Percentiles rank a stretch among this genome's conserved stretches.
Evolutionary conservation across 805 yeast genomes (phyloP).

Genomic region (Zygotorulaspora danielsina): DNA sequence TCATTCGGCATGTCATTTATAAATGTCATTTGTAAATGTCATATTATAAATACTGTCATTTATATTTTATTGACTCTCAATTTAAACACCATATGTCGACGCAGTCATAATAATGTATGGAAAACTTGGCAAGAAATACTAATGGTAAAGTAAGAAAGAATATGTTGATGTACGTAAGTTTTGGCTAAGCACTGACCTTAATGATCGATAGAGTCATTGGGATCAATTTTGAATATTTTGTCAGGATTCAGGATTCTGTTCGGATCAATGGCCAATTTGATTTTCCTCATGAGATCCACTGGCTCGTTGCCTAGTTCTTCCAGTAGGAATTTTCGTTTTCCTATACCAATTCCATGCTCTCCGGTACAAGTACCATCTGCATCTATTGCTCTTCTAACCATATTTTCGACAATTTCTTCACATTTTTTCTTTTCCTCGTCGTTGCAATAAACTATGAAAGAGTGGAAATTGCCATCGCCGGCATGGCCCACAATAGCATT

Average conservation of each 20-base stretch:
- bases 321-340: slow-evolving; percentile 58
- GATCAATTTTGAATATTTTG: slow-evolving; percentile 68
- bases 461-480: slow-evolving; percentile 81
- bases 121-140: no score
- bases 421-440: slow-evolving; percentile 47
- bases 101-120: no score
- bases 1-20: no score
- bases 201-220: slow-evolving; percentile 31
- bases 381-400: slow-evolving; percentile 62
- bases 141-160: no score
- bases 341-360: slow-evolving; percentile 83
- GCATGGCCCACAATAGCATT: slow-evolving; percentile 73
- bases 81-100: no score
- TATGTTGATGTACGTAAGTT: no score
- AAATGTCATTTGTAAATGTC: no score
- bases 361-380: slow-evolving; percentile 84
- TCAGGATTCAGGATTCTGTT: slow-evolving; percentile 72
- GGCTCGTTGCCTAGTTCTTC: slow-evolving; percentile 66
- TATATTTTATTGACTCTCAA: no score
- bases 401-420: slow-evolving; percentile 48
- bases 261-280: slow-evolving; percentile 73
- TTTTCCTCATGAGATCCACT: slow-evolving; percentile 64
- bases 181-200: not conserved
- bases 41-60: no score
- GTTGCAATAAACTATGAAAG: slow-evolving; percentile 54